Evolutionary conservation across 768 basidiomycete genomes (phyloP).

Genomic region (Suillus brevipes): DNA sequence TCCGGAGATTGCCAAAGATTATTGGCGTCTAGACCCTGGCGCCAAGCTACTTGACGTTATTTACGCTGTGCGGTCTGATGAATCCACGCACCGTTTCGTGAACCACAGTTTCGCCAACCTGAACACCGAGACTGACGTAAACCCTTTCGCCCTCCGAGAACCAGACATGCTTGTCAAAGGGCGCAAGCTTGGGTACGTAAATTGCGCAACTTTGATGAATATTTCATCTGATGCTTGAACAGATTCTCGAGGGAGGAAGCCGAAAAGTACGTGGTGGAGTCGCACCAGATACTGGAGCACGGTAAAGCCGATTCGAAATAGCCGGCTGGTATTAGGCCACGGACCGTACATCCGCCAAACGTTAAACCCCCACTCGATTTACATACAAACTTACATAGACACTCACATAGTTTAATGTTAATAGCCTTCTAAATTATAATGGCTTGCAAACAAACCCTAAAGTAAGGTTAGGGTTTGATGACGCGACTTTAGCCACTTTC

Average conservation of each 20-base stretch:
- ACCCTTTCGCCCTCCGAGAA: constrained; percentile 87
- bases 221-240: constrained; percentile 2
- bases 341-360: constrained; percentile 10
- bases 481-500: constrained; percentile 3
- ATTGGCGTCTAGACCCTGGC: constrained; percentile 77
- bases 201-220: constrained; percentile 3
- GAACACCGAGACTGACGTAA: constrained; percentile 72
- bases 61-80: constrained; percentile 91
- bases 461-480: constrained; percentile 26
- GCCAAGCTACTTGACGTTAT: constrained; percentile 87
- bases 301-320: constrained; percentile 27
- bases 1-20: constrained; percentile 90
- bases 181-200: constrained; percentile 63
- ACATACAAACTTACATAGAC: neutral
- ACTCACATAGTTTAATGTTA: neutral
- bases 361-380: constrained; percentile 3
- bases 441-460: constrained; percentile 3
- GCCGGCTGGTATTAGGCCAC: constrained; percentile 15
- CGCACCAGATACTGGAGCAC: constrained; percentile 49
- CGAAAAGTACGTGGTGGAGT: constrained; percentile 61
- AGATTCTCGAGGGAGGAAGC: constrained; percentile 73
- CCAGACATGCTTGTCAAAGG: constrained; percentile 88
- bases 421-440: neutral
- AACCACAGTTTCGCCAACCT: constrained; percentile 95
- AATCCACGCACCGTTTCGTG: constrained; percentile 91